Evolutionary conservation across 192 early-diverging fungal genomes (phyloP), one percentile per base, ranked within the genome.

Genomic region (Mortierella claussenii): DNA sequence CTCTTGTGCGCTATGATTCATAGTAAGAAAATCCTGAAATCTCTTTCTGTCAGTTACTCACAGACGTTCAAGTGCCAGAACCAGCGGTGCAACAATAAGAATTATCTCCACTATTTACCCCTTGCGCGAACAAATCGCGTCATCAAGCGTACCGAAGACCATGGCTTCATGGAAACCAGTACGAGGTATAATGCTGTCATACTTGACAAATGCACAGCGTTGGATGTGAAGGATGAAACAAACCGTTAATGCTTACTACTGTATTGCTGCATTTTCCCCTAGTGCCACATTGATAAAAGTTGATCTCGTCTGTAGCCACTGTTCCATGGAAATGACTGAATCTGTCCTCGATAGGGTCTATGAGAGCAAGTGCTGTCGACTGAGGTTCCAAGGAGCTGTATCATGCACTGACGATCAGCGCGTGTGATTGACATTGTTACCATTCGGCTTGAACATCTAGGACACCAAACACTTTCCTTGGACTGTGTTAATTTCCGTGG

Each of bases 121-220:
- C 57, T 44, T 18, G 40, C 46, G 20, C 26, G 21, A 9, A 23
- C 28, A 23, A 30, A 70, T 62, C 73, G 73, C 0, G 48, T 71
- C 47, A 78, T 81, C 27, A 81, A 78, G 28, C 63, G 68, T 6
- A 63, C 71, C 5, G 67, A 69, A n/a, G 73, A 62, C 5, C 33
- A 63, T 7, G 52, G 54, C 18, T 81, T 74, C n/a, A 70, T 78
- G 68, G 65, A 81, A 23, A 81, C 80, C 6, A 55, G 73, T 2
- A 67, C 80, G 1, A 70, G 37, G 73, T 78, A 43, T n/a, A n/a
- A n/a, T n/a, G n/a, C n/a, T n/a, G n/a, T n/a, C n/a, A n/a, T n/a
- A n/a, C n/a, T n/a, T n/a, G n/a, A n/a, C n/a, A n/a, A n/a, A n/a
- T n/a, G n/a, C n/a, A n/a, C n/a, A n/a, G n/a, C n/a, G n/a, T n/a